A percentile compares a stretch with the other conserved stretches of the same genome.
Conservation (phyloP, 441 rosid species). For the Erysimum cheiri region DNA sequence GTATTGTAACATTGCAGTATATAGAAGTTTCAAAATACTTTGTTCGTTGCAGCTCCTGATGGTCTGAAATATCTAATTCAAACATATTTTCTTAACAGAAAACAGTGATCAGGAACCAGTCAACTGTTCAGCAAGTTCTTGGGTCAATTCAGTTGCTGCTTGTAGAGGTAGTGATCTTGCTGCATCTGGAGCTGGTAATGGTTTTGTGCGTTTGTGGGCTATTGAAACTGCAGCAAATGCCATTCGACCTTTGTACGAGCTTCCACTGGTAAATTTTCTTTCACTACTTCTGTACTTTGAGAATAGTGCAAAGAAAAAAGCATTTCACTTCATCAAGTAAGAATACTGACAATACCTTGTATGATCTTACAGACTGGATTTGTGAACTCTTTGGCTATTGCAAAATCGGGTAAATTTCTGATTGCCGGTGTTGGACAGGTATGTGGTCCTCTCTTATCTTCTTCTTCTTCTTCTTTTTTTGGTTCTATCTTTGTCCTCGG, state of each 20-base stretch:
- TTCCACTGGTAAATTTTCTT: constrained; percentile 72
- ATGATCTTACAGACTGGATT: constrained; percentile 70
- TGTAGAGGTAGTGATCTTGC: constrained; percentile 94
- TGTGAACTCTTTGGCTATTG: constrained; percentile 90
- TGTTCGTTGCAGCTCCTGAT: neutral
- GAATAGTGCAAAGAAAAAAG: constrained; percentile 9
- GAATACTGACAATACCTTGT: constrained; percentile 31
- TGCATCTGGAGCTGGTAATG: constrained; percentile 98
- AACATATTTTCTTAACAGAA: constrained; percentile 46
- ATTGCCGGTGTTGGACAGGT: constrained; percentile 96
- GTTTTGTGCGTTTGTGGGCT: constrained; percentile 75
- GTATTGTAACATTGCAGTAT: constrained; percentile 16
- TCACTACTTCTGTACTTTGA: constrained; percentile 15
- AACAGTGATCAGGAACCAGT: constrained; percentile 46
- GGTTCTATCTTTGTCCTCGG: neutral
- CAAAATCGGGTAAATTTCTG: constrained; percentile 84
- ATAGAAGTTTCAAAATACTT: neutral
- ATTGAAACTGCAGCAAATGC: constrained; percentile 57
- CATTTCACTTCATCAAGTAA: neutral
- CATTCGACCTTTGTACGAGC: constrained; percentile 63
- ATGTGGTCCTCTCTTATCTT: constrained; percentile 22
- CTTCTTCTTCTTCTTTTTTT: neutral
- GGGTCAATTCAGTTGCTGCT: constrained; percentile 82
- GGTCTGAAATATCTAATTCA: constrained; percentile 1
- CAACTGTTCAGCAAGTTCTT: constrained; percentile 64